Evolutionary conservation across 495 filamentous ascomycete genomes (phyloP), one percentile per base, ranked within the genome.

Genomic region (Penicillium cosmopolitanum): DNA sequence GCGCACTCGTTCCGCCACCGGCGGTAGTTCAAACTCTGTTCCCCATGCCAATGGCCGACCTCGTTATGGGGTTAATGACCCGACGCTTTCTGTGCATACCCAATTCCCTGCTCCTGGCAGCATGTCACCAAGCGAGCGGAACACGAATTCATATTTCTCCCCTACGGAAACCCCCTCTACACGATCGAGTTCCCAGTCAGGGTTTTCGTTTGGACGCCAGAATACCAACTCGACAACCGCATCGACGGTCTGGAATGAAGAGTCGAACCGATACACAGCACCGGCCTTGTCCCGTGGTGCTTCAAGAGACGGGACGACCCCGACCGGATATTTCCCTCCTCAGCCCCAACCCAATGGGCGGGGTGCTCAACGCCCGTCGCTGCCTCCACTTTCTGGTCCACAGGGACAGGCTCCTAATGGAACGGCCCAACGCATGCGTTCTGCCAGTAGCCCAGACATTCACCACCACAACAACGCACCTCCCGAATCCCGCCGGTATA

Each of bases 141-240:
- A 75, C 57, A 81, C 82, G 25, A 85, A 89, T 50, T 97, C 93
- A 8, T 97, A 97, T 70, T 98, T 98, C 71, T 97, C 94, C 1
- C 95, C 95, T 1, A 84, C 82, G 12, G 93, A 97, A 56, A 93
- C 93, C 1, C 92, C 95, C 18, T 96, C 92, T 2, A 89, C 89
- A 6, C 84, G 93, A 48, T 92, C 91, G 8, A 96, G 89, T 73
- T 95, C 91, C 53, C 84, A 85, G 50, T 84, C 85, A 35, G 81
- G 84, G 58, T 93, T 89, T 66, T 85, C 87, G 7, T 96, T 96
- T 68, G 87, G 93, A 51, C 86, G 93, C 31, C 87, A 93, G 64
- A 71, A 71, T 31, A 71, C 68, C n/a, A 68, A 69, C 50, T 71
- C 68, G n/a, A 77, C 77, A 13, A 87, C 84, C 6, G 83, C 88